These are phyloP conservation scores for Juncus effusus DNA, from an alignment of 176 grass and related monocot genomes.

Conservation along the genomic window DNA sequence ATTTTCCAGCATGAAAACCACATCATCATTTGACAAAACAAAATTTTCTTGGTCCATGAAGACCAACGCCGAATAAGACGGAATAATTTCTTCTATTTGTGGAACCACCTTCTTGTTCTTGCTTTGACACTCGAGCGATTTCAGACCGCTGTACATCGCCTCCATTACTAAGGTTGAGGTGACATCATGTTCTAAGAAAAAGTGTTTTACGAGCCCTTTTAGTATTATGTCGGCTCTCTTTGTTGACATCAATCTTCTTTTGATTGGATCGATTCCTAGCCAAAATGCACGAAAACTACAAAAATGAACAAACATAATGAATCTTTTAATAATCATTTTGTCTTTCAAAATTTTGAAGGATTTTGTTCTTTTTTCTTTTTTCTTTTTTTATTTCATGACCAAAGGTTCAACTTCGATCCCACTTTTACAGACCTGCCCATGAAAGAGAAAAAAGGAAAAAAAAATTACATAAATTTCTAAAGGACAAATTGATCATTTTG, in stretches of 20 bases:
- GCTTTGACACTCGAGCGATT: conserved; percentile 33
- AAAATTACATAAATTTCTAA: no score
- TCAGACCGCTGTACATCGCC: conserved; percentile 59
- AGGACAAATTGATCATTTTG: no score
- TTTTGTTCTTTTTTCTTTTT: no score
- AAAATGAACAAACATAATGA: no score
- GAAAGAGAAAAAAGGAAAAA: no score
- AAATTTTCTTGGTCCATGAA: conserved; percentile 34
- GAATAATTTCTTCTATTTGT: not conserved
- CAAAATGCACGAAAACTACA: conserved; percentile 67
- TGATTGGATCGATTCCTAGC: conserved; percentile 51
- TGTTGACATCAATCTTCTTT: conserved; percentile 53
- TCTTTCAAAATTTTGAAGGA: no score
- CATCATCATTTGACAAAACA: conserved; percentile 39
- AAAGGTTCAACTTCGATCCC: no score
- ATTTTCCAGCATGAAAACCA: conserved; percentile 35
- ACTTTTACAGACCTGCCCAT: no score
- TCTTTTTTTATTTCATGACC: no score
- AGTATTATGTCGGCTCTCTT: conserved; percentile 63
- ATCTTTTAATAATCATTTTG: no score
- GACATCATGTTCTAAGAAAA: conserved; percentile 85
- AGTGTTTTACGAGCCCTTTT: conserved; percentile 69
- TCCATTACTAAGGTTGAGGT: conserved; percentile 88
- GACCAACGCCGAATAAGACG: not conserved
- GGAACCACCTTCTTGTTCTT: no score